Conservation (phyloP, 2,329 filamentous ascomycete genomes). For the Lasiodiplodia hormozganensis region DNA sequence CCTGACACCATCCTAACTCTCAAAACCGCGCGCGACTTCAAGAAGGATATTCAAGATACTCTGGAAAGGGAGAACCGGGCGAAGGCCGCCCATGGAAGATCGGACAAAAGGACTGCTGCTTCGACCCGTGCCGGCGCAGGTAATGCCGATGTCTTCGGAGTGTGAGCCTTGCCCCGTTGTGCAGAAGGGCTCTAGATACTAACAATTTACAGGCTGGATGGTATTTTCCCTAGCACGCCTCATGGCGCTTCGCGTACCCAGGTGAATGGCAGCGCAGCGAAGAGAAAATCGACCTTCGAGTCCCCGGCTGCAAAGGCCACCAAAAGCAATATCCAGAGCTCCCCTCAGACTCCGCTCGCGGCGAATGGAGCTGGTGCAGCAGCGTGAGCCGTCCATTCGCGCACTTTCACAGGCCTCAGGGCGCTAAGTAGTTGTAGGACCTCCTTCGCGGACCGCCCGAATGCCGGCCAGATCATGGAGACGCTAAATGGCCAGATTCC, state of each 20-base stretch:
- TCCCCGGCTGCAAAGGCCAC: conserved; percentile 56
- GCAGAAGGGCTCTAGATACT: conserved; percentile 1
- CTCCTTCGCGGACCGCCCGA: conserved; percentile 76
- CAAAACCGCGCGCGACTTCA: conserved; percentile 76
- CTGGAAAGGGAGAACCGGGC: conserved; percentile 78
- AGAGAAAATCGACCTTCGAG: conserved; percentile 61
- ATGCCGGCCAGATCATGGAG: conserved; percentile 83
- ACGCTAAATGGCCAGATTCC: conserved; percentile 79
- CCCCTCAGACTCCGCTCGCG: conserved; percentile 55
- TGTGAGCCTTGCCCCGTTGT: conserved; percentile 59
- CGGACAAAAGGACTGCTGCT: conserved; percentile 67
- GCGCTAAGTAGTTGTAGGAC: conserved; percentile 46
- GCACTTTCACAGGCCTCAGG: background rate
- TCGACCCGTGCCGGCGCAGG: conserved; percentile 65
- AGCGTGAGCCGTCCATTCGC: conserved; percentile 45
- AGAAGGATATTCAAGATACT: conserved; percentile 83
- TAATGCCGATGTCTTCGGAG: conserved; percentile 74
- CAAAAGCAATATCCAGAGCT: conserved; percentile 56
- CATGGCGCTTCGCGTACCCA: conserved; percentile 40
- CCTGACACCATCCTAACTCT: conserved; percentile 77
- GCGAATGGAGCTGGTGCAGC: conserved; percentile 44
- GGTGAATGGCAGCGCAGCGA: conserved; percentile 55
- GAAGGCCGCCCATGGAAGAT: conserved; percentile 64
- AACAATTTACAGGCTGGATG: conserved; percentile 50
- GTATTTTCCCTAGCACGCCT: conserved; percentile 54